Evolutionary conservation across 352 stramenopile genomes (phyloP), one percentile per base, ranked within the genome.

Genomic region (Phytophthora pini): DNA sequence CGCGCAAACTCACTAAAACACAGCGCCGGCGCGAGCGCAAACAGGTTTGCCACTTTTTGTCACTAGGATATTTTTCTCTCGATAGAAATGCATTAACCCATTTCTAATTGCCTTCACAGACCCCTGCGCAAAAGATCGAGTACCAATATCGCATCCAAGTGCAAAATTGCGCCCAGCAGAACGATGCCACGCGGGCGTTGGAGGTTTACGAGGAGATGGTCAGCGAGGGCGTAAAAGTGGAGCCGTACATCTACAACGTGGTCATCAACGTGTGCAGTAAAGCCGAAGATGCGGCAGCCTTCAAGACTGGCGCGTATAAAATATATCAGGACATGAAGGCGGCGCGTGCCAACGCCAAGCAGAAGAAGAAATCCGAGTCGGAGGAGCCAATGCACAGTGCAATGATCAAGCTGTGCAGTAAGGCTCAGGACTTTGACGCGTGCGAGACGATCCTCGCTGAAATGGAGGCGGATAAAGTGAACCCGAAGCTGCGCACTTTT

Each of bases 341-440:
- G 36, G 60, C 78, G 11, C 61, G 61, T 31, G 29, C 56, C 13
- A 24, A 26, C 26, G 15, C 48, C 5, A 52, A 59, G 15, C 12
- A 62, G 41, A 76, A 46, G 43, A 64, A 69, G 27, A 68, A 60
- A 22, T 27, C 38, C 1, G 60, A 58, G 20, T 65, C 85, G 10
- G 77, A 87, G 22, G 87, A 95, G 61, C 82, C 74, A 12, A 85
- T 82, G 27, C 90, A 87, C 67, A 94, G 79, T 57, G 83, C 87
- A 24, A 72, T 95, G 46, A 70, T 94, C 55, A 92, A 93, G 53
- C 64, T 95, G 9, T 93, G 82, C 61, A 79, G 72, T 60, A 84
- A 86, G 45, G 75, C 76, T 8, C 56, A 74, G 26, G 75, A 92
- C 50, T 93, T 90, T 61, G 71, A 74, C 4, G 65, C 63, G 20